phyloP scores from a whole-genome alignment of 2,329 filamentous ascomycete genomes.

The Plenodomus lindquistii region DNA sequence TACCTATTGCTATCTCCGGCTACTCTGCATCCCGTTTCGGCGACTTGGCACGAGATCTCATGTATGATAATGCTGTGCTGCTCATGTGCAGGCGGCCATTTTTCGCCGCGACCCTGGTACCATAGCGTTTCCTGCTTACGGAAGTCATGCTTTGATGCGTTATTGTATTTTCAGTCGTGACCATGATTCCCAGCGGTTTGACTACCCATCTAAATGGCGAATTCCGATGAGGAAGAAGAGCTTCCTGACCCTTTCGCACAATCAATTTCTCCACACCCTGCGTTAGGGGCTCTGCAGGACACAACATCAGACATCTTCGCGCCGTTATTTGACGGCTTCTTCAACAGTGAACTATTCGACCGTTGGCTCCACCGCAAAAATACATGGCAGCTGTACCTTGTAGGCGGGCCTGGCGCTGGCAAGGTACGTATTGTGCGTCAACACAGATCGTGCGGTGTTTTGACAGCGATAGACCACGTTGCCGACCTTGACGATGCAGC shows the following conservation, averaged over 20 bases:
- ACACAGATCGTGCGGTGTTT: neutral
- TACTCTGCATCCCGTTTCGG: no score
- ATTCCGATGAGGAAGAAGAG: neutral
- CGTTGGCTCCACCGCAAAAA: slow-evolving; percentile 9
- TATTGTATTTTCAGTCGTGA: neutral
- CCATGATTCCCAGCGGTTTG: neutral
- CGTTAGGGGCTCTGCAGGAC: neutral
- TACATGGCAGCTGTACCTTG: slow-evolving; percentile 16
- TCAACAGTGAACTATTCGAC: slow-evolving; percentile 7
- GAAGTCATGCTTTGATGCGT: neutral
- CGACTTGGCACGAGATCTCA: no score
- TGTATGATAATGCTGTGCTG: no score
- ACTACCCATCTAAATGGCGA: neutral
- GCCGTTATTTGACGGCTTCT: slow-evolving; percentile 15
- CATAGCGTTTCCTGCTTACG: neutral
- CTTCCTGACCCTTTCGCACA: neutral
- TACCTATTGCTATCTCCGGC: no score
- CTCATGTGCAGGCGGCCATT: no score
- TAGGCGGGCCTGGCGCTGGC: slow-evolving; percentile 20
- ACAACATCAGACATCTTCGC: slow-evolving; percentile 15
- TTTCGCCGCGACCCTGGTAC: no score
- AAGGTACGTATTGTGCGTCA: slow-evolving; percentile 12
- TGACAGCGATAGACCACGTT: slow-evolving; percentile 8
- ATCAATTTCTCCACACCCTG: neutral
- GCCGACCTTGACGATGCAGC: slow-evolving; percentile 1